Percentiles rank a stretch among this genome's conserved stretches.
These are phyloP conservation scores for Arthroderma sp. DNA, from an alignment of 2,329 filamentous ascomycete species.

Conservation along the genomic window DNA sequence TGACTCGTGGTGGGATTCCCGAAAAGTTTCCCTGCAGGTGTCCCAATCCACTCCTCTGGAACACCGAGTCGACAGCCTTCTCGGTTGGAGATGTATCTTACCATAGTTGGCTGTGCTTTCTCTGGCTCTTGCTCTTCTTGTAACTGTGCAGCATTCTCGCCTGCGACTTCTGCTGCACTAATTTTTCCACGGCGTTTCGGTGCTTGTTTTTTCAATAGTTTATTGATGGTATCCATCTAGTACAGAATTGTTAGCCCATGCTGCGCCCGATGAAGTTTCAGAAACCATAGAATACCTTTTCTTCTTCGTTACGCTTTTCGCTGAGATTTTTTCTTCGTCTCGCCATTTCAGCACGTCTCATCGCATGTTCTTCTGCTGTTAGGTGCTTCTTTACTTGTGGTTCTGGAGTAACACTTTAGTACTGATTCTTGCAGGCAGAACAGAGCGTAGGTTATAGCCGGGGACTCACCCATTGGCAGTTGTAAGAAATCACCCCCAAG, in stretches of 20 bases:
- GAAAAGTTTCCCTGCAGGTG: conserved; percentile 29
- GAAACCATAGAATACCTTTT: conserved; percentile 42
- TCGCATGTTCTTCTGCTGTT: conserved; percentile 59
- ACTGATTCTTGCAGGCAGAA: not conserved
- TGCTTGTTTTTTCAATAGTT: conserved; percentile 53
- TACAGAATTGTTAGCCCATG: not conserved
- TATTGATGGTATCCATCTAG: conserved; percentile 55
- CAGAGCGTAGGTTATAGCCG: not conserved
- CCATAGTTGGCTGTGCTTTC: conserved; percentile 32
- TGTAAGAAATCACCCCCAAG: conserved; percentile 39
- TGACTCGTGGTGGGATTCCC: conserved; percentile 13
- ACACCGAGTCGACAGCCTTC: conserved; percentile 31
- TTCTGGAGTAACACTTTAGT: conserved; percentile 28
- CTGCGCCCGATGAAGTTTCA: not conserved
- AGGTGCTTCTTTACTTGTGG: conserved; percentile 61
- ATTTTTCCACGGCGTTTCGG: conserved; percentile 44
- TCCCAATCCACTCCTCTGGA: conserved; percentile 36
- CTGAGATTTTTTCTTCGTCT: conserved; percentile 59
- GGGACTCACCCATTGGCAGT: conserved; percentile 41
- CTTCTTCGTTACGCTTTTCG: conserved; percentile 66
- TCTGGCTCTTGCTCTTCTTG: conserved; percentile 25
- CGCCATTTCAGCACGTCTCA: conserved; percentile 62
- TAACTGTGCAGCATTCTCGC: conserved; percentile 26
- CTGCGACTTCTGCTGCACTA: conserved; percentile 30
- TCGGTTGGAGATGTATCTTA: conserved; percentile 32